Conservation (phyloP, 176 grass and related monocot species). For the Oryza longistaminata region DNA sequence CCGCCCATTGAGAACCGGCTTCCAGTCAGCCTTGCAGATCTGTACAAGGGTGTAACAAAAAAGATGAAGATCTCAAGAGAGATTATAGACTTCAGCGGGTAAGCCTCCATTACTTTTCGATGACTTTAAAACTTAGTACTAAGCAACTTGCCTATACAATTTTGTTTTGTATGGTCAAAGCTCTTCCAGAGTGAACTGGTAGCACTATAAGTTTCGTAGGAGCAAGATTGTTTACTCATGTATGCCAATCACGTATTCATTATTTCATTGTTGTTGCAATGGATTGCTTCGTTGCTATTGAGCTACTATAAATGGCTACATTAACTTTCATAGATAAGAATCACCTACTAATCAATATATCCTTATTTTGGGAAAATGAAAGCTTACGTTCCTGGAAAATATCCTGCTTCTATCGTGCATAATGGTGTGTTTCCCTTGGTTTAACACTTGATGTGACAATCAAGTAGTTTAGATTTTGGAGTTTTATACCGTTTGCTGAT, state of each 20-base stretch:
- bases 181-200: background rate
- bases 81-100: slow-evolving; percentile 65
- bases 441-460: slow-evolving; percentile 7
- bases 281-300: slow-evolving; percentile 22
- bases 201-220: background rate
- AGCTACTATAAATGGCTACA: slow-evolving; percentile 3
- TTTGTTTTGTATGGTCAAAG: background rate
- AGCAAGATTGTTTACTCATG: background rate
- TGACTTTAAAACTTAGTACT: slow-evolving; percentile 15
- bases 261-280: background rate
- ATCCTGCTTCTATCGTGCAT: background rate
- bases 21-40: slow-evolving; percentile 69
- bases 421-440: slow-evolving; percentile 12
- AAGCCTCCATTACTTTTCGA: slow-evolving; percentile 20
- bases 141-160: background rate
- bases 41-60: slow-evolving; percentile 85
- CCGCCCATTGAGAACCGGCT: slow-evolving; percentile 68
- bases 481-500: background rate
- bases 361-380: background rate
- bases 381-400: background rate
- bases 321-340: slow-evolving; percentile 8
- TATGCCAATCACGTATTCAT: background rate
- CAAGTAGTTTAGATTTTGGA: background rate
- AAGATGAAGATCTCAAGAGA: slow-evolving; percentile 99
- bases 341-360: background rate